phyloP scores from a whole-genome alignment of 768 basidiomycete species.

The Clavulina sp. region DNA sequence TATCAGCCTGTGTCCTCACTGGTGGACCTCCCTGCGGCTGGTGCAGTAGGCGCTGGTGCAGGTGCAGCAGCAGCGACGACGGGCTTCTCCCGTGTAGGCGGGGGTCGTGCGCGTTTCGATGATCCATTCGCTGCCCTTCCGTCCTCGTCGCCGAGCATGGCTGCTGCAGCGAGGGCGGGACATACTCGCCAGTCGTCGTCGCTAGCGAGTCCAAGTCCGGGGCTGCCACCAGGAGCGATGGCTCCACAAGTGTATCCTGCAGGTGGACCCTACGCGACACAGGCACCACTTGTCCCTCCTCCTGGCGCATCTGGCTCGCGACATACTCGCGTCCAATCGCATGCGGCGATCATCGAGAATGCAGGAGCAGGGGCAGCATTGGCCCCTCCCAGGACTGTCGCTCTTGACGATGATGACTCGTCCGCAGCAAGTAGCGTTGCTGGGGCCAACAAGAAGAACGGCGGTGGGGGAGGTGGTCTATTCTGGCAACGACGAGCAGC shows the following conservation, averaged over 20 bases:
- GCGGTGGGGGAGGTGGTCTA: slow-evolving; percentile 1
- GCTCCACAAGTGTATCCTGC: slow-evolving; percentile 24
- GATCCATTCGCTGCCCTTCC: slow-evolving; percentile 75
- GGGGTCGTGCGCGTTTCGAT: slow-evolving; percentile 73
- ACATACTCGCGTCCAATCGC: slow-evolving; percentile 64
- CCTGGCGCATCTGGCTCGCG: too few relatives aligned
- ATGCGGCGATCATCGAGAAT: slow-evolving; percentile 70
- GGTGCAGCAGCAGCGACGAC: slow-evolving; percentile 21
- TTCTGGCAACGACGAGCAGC: background rate
- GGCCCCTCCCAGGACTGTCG: background rate
- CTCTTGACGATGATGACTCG: slow-evolving; percentile 1
- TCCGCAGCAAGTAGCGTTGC: slow-evolving; percentile 5
- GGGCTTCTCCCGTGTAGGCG: slow-evolving; percentile 76
- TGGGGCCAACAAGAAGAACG: background rate
- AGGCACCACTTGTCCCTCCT: background rate
- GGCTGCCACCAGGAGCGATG: slow-evolving; percentile 44
- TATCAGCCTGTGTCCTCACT: slow-evolving; percentile 13
- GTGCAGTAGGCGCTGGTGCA: too few relatives aligned
- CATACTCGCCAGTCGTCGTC: slow-evolving; percentile 13
- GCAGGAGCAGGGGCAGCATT: background rate
- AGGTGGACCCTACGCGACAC: background rate
- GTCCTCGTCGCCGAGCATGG: slow-evolving; percentile 39
- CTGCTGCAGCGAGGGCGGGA: slow-evolving; percentile 33
- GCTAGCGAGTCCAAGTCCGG: too few relatives aligned
- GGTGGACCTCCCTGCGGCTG: background rate